phyloP scores from a whole-genome alignment of 441 rosid species.

The Viola pubescens region DNA sequence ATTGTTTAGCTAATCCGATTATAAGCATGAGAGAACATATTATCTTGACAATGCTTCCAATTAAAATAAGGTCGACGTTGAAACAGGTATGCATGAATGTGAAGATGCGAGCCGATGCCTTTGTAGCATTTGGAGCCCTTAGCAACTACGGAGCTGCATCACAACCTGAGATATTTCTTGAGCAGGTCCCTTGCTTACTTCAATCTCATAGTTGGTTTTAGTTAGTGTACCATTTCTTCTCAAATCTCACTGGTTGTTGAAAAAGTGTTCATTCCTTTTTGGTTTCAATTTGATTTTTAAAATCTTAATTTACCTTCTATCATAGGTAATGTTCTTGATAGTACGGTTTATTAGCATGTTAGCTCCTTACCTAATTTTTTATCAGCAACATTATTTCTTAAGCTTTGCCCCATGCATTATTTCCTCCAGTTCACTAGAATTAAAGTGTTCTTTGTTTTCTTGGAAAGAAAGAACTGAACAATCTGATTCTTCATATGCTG shows the following conservation, averaged over 20 bases:
- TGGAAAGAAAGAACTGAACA: no score
- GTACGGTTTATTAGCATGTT: no score
- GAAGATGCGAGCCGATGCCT: constrained; percentile 83
- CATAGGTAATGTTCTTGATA: no score
- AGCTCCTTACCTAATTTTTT: no score
- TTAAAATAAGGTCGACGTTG: neutral
- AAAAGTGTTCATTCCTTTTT: neutral
- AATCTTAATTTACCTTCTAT: no score
- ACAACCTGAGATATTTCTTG: constrained; percentile 71
- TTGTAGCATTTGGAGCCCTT: constrained; percentile 85
- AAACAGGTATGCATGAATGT: constrained; percentile 64
- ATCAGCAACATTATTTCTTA: no score
- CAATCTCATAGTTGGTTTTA: neutral
- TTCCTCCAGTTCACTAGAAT: no score
- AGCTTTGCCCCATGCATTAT: no score
- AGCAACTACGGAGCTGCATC: constrained; percentile 68
- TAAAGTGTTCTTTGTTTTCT: neutral
- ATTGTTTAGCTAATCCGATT: no score
- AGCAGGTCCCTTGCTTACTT: constrained; percentile 48
- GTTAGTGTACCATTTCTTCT: neutral
- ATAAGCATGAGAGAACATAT: no score
- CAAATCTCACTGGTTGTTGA: neutral
- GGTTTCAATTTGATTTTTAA: no score
- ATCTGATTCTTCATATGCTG: no score
- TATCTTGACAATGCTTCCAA: neutral